Evolutionary conservation across 1,284 basidiomycete genomes (phyloP).

Genomic region (Apiotrichum gracile): DNA sequence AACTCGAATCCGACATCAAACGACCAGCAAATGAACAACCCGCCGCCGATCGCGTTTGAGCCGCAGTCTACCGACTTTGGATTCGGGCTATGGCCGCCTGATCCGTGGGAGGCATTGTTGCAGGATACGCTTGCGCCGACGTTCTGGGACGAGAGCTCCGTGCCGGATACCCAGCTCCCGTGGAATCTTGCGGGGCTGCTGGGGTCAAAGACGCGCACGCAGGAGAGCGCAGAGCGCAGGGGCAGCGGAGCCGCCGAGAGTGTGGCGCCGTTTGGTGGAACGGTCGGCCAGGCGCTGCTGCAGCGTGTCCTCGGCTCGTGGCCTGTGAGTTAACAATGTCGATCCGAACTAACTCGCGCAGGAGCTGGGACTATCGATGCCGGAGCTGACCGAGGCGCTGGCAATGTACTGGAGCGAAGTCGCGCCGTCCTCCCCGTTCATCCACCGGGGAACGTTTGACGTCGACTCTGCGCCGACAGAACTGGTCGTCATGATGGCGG

Average conservation of each 20-base stretch:
- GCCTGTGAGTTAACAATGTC: constrained; percentile 18
- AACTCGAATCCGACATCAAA: not conserved
- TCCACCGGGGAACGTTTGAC: constrained; percentile 39
- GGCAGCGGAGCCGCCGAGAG: not conserved
- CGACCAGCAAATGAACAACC: not conserved
- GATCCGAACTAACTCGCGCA: not conserved
- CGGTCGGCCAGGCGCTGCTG: constrained; percentile 11
- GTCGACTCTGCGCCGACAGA: constrained; percentile 23
- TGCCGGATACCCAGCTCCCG: constrained; percentile 6
- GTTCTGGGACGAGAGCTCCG: constrained; percentile 8
- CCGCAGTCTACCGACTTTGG: constrained; percentile 9
- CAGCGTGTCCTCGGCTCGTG: constrained; percentile 14
- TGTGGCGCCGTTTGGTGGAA: not conserved
- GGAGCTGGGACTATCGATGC: constrained; percentile 20
- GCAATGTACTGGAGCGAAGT: constrained; percentile 28
- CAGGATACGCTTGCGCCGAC: constrained; percentile 12
- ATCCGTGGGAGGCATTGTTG: constrained; percentile 20
- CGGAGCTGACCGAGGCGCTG: constrained; percentile 23
- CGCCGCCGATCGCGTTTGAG: constrained; percentile 3
- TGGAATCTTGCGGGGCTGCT: constrained; percentile 14
- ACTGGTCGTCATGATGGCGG: constrained; percentile 35
- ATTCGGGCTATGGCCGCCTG: constrained; percentile 14
- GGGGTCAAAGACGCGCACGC: constrained; percentile 10
- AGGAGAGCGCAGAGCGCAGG: constrained; percentile 17
- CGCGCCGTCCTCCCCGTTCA: constrained; percentile 36